phyloP scores from a whole-genome alignment of 345 rosid species.

The Boechera retrofracta region DNA sequence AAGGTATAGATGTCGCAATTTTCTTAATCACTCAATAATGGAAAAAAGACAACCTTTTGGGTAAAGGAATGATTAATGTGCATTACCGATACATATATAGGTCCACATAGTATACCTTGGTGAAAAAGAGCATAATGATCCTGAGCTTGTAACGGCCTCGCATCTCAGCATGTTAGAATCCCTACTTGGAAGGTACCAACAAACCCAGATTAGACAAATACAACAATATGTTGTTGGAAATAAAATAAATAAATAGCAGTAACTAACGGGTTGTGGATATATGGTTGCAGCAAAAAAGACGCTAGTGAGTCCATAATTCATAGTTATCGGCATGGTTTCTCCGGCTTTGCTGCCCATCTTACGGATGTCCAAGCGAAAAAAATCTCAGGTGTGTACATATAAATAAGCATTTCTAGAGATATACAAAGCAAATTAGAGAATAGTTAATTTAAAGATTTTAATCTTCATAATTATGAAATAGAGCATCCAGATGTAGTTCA shows the following conservation, averaged over 20 bases:
- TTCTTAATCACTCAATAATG: background rate
- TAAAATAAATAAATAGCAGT: background rate
- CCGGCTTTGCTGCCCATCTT: conserved; percentile 81
- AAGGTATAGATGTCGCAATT: conserved; percentile 16
- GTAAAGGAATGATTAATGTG: background rate
- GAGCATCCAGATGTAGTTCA: conserved; percentile 61
- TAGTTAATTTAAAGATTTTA: background rate
- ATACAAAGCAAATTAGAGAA: background rate
- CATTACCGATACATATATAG: conserved; percentile 30
- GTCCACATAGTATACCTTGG: conserved; percentile 69
- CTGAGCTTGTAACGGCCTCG: conserved; percentile 48
- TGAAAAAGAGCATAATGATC: conserved; percentile 54
- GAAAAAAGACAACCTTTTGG: background rate
- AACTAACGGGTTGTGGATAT: background rate
- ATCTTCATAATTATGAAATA: conserved; percentile 17
- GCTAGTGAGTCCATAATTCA: conserved; percentile 57
- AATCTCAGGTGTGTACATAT: conserved; percentile 48
- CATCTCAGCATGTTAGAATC: conserved; percentile 66
- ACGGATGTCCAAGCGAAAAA: conserved; percentile 56
- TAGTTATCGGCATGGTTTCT: conserved; percentile 73
- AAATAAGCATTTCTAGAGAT: background rate
- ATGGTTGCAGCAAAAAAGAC: conserved; percentile 54
- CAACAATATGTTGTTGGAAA: background rate
- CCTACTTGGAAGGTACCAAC: conserved; percentile 60
- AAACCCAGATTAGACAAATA: background rate